Conservation (phyloP, 441 rosid species). For the Pelargonium myrrhifolium region DNA sequence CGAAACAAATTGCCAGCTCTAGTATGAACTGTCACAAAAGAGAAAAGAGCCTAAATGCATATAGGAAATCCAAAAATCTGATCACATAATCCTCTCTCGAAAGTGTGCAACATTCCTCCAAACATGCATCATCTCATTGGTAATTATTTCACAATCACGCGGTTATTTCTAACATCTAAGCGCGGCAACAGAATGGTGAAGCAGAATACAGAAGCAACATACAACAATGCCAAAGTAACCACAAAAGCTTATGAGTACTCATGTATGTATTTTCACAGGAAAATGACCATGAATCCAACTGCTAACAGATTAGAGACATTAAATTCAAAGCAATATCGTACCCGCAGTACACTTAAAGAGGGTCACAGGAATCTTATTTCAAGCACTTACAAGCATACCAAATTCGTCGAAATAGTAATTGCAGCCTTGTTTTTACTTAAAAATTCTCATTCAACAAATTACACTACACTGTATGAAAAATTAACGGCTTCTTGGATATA, state of each 20-base stretch:
- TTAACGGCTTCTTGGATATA: no score
- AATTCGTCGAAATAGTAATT: neutral
- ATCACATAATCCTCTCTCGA: neutral
- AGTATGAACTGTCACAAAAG: conserved; percentile 14
- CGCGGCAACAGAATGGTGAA: neutral
- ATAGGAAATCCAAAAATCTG: neutral
- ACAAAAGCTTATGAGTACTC: neutral
- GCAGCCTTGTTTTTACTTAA: neutral
- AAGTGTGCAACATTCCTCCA: neutral
- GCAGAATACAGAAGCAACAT: neutral
- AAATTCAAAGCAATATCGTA: no score
- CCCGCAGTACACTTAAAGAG: no score
- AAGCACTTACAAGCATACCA: neutral
- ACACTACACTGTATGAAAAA: no score
- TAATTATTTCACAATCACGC: neutral
- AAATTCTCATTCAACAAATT: no score
- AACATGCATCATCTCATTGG: neutral
- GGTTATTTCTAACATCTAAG: neutral
- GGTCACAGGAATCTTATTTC: neutral
- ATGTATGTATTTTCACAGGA: neutral
- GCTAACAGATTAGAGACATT: neutral
- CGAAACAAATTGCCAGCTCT: neutral
- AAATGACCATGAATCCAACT: neutral
- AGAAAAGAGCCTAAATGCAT: neutral
- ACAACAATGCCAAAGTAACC: neutral